A percentile compares a stretch with the other conserved stretches of the same genome.
phyloP scores from a whole-genome alignment of 805 yeast species.

The Saturnispora mendoncae region DNA sequence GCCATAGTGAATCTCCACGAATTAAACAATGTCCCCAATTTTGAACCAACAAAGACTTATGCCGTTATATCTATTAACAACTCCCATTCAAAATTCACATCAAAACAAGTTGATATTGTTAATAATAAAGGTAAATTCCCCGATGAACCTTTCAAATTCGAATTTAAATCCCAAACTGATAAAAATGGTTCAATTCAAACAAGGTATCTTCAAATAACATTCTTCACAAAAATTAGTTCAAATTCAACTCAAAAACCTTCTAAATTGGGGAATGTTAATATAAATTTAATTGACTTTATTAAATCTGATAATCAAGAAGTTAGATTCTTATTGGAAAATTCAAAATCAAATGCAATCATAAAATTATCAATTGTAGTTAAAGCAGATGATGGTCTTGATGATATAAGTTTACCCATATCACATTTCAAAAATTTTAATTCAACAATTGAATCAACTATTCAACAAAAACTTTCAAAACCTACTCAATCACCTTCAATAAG shows the following conservation, averaged over 20 bases:
- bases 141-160: constrained; percentile 28
- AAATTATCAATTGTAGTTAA: constrained; percentile 40
- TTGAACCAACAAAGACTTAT: constrained; percentile 1
- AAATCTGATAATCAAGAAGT: constrained; percentile 47
- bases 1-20: not conserved
- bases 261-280: constrained; percentile 53
- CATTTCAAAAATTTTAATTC: not conserved
- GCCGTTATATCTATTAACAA: not conserved
- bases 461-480: not conserved
- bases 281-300: constrained; percentile 69
- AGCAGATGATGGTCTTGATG: constrained; percentile 1
- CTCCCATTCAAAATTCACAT: constrained; percentile 14
- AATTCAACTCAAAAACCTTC: constrained; percentile 28
- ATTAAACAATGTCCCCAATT: constrained; percentile 5
- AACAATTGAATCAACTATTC: not conserved
- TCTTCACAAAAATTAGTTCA: not conserved
- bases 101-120: constrained; percentile 30
- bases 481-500: not conserved
- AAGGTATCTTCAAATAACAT: constrained; percentile 28
- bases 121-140: constrained; percentile 48
- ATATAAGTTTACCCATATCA: not conserved
- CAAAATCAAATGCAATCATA: constrained; percentile 77
- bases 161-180: constrained; percentile 28
- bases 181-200: constrained; percentile 31
- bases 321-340: constrained; percentile 62